Base-by-base conservation (phyloP, 768 basidiomycete genomes). In the Termitomyces sp. region DNA sequence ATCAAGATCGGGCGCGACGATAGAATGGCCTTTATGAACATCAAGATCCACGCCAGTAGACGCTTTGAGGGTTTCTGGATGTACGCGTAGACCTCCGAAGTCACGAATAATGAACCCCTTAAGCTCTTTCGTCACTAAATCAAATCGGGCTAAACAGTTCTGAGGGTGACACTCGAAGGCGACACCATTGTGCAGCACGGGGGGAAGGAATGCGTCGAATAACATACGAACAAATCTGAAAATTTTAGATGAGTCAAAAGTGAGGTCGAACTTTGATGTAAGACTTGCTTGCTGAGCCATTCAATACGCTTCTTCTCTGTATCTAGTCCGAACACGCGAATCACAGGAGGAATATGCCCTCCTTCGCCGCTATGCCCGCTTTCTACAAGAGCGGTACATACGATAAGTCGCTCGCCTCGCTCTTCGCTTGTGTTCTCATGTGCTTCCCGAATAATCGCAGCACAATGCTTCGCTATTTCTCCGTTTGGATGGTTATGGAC, bases 131-230 rank as follows among this genome's bases (percentile, higher is more conserved):
- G 81, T 77, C 23, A 69, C 55, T 4, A 77, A 57, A 54, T 79
- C 75, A 57, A 82, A 83, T 1, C 81, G 75, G 6, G 80, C 80
- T 7, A 84, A 68, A 55, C 80, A 82, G 56, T 84, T 83, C 64
- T 84, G 83, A 1, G 80, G 80, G 60, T 84, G 83, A 46, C 76
- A 79, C 63, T 84, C 81, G 59, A 84, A 83, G 1, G 77, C 81
- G 4, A 84, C 80, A 7, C 82, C 81, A 54, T 84, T 80, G 50
- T 74, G 60, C 3, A 84, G 64, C 56, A 82, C 72, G 0, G 81
- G 70, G 2, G 83, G 81, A 18, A 84, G 68, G 60, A 84, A 83
- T 3, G 82, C 81, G n/a, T 70, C 66, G 55, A 83, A 75, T 55
- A 82, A 76, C 27, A 83, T 42, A 25, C 74, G 71, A 51, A 76